phyloP scores from a whole-genome alignment of 257 asterid genomes.

The Nicotiana paniculata region DNA sequence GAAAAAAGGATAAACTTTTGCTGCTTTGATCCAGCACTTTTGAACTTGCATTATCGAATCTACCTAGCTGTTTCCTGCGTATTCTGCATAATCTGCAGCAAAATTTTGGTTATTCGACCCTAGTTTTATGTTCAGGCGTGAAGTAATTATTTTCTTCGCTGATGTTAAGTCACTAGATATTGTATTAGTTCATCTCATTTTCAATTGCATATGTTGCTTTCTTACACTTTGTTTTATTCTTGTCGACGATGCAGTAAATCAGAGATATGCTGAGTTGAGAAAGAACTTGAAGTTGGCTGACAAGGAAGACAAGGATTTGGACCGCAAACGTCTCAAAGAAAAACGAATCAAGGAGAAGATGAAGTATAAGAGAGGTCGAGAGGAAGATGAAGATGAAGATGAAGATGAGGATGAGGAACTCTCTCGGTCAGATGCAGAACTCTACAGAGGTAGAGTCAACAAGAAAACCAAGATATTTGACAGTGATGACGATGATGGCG shows the following conservation, averaged over 20 bases:
- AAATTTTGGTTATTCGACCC: neutral
- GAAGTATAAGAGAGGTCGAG: constrained; percentile 59
- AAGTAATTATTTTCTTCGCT: neutral
- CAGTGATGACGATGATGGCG: constrained; percentile 46
- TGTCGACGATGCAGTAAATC: constrained; percentile 41
- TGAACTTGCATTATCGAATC: neutral
- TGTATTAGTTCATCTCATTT: neutral
- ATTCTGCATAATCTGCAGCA: neutral
- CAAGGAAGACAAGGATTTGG: constrained; percentile 73
- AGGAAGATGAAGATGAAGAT: constrained; percentile 35
- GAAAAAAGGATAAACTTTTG: neutral
- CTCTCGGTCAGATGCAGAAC: constrained; percentile 38
- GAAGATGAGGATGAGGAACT: constrained; percentile 31
- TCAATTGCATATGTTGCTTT: neutral
- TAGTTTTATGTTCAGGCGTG: neutral
- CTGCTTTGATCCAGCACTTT: neutral
- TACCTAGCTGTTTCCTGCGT: neutral
- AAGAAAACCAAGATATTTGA: constrained; percentile 54
- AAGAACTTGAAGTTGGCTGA: constrained; percentile 56
- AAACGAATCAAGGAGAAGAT: constrained; percentile 64
- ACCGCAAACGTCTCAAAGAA: constrained; percentile 61
- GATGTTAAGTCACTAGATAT: neutral
- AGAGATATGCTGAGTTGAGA: constrained; percentile 57
- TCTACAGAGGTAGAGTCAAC: constrained; percentile 7
- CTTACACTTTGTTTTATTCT: neutral